Evolutionary conservation across 2,329 filamentous ascomycete species (phyloP), one percentile per base, ranked within the genome.

Genomic region (Microcyclospora tardicrescens): DNA sequence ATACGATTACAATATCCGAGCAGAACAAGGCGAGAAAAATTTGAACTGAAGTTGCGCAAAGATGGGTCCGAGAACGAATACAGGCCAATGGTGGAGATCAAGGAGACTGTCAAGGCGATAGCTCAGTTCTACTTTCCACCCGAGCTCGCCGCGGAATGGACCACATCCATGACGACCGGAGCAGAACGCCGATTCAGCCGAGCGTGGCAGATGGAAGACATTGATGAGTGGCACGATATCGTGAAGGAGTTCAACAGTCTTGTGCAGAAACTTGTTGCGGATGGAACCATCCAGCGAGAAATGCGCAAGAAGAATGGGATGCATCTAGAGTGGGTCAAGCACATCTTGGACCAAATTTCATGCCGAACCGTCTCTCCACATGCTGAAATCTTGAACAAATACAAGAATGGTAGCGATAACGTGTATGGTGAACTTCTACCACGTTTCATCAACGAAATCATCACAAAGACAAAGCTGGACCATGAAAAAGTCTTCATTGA

Each of bases 341-440:
- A 95, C 13, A 77, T 82, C 6, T 69, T 83, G 33, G 74, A 76
- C 33, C 73, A 98, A 58, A 81, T 85, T 15, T 96, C 95, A 63
- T 79, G 87, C 52, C 84, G 91, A 36, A 93, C 85, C 5, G 91
- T 98, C 6, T 91, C 87, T 2, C 87, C 85, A 5, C 77, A 82
- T 43, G 85, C 94, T 16, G 84, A 93, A 46, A 75, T 80, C 9
- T 74, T 96, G 10, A 77, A 78, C 42, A 79, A 83, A 51, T 95
- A 96, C 59, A 77, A 91, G 55, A 85, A 86, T 56, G 89, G 87
- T 50, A 84, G 83, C 48, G 85, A 93, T 61, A 89, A 93, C 51
- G 84, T 93, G 30, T 98, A 98, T 56, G 91, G 91, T 56, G 91
- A 98, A 60, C 74, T 98, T 16, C 70, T 91, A 24, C 81, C 86